phyloP scores from a whole-genome alignment of 495 filamentous ascomycete species.

The Darksidea phi region DNA sequence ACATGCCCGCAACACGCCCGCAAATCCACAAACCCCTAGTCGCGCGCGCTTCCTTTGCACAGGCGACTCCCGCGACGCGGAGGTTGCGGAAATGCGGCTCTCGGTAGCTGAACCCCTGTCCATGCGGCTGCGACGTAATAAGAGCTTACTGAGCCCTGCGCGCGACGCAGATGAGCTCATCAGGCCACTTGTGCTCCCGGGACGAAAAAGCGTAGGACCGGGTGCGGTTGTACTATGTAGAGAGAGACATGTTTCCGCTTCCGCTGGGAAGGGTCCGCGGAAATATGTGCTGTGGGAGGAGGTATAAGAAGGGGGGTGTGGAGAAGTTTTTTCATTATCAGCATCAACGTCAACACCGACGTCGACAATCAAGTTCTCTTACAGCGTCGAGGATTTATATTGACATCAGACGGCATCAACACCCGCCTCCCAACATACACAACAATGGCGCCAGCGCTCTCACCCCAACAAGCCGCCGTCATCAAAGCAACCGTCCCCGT shows the following conservation, averaged over 20 bases:
- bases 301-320: background rate
- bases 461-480: constrained; percentile 44
- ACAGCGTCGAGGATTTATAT: too few species aligned
- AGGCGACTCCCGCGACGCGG: too few species aligned
- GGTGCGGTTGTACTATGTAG: background rate
- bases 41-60: too few species aligned
- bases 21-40: too few species aligned
- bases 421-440: background rate
- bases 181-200: background rate
- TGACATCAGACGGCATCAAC: too few species aligned
- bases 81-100: background rate
- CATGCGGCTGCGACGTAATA: too few species aligned
- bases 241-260: background rate
- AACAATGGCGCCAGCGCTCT: constrained; percentile 34
- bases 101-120: too few species aligned
- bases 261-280: constrained; percentile 2
- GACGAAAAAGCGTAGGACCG: too few species aligned
- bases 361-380: too few species aligned
- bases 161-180: background rate
- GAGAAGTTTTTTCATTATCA: too few species aligned
- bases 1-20: too few species aligned
- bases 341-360: too few species aligned
- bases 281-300: background rate
- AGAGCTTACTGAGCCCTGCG: background rate
- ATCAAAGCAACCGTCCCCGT: constrained; percentile 63